phyloP scores from a whole-genome alignment of 768 basidiomycete species.

The Suillus plorans region DNA sequence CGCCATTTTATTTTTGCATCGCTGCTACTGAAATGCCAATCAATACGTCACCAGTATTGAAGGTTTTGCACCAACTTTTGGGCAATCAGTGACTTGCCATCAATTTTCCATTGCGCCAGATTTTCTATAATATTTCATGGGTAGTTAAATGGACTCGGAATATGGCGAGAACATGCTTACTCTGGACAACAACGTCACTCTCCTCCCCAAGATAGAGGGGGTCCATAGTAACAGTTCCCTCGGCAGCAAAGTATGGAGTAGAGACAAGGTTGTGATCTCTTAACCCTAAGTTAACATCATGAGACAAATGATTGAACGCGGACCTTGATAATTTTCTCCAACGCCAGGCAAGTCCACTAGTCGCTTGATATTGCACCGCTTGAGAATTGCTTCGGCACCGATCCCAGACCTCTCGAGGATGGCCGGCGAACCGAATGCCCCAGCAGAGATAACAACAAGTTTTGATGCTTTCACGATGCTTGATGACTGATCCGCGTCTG shows the following conservation, averaged over 20 bases:
- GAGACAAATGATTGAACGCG: neutral
- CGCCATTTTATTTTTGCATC: slow-evolving; percentile 25
- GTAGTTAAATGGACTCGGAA: neutral
- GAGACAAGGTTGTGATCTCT: slow-evolving; percentile 31
- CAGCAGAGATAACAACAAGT: slow-evolving; percentile 40
- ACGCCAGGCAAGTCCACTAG: slow-evolving; percentile 42
- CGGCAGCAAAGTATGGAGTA: slow-evolving; percentile 36
- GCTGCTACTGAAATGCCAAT: slow-evolving; percentile 6
- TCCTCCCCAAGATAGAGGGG: slow-evolving; percentile 39
- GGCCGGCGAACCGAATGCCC: slow-evolving; percentile 43
- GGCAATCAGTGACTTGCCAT: slow-evolving; percentile 46
- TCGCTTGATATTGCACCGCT: slow-evolving; percentile 25
- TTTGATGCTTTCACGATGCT: slow-evolving; percentile 28
- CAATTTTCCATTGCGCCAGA: slow-evolving; percentile 28
- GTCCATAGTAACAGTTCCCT: slow-evolving; percentile 50
- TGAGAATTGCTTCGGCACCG: slow-evolving; percentile 32
- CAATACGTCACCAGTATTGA: neutral
- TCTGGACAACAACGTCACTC: slow-evolving; percentile 30
- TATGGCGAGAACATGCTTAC: slow-evolving; percentile 30
- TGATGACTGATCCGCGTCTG: slow-evolving; percentile 9
- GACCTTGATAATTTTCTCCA: slow-evolving; percentile 43
- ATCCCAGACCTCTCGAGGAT: slow-evolving; percentile 57
- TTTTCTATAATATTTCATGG: slow-evolving; percentile 9
- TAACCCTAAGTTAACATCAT: neutral
- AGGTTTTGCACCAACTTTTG: slow-evolving; percentile 43